Evolutionary conservation across 495 filamentous ascomycete species (phyloP).

Genomic region (Daldinia vernicosa): DNA sequence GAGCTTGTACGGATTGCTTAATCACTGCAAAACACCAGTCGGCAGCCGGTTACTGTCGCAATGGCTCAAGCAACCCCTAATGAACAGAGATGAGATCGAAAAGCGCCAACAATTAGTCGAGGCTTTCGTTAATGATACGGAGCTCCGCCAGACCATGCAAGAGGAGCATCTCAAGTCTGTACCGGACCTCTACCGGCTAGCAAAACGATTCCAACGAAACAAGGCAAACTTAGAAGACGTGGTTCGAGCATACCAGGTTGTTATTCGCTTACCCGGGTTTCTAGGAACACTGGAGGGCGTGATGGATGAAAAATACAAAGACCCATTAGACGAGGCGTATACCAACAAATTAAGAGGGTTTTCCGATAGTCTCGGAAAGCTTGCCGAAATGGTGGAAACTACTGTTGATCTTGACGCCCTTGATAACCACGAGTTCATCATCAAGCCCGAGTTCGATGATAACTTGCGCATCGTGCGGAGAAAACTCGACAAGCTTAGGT

Average conservation of each 20-base stretch:
- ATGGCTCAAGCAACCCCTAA: conserved; percentile 98
- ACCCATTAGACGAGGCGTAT: conserved; percentile 87
- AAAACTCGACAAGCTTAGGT: conserved; percentile 83
- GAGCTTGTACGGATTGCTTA: conserved; percentile 92
- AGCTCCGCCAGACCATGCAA: conserved; percentile 95
- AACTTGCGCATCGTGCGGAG: conserved; percentile 85
- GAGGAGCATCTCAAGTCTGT: conserved; percentile 95
- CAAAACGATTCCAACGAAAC: conserved; percentile 93
- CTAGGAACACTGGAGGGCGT: conserved; percentile 87
- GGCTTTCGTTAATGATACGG: conserved; percentile 92
- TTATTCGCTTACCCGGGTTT: conserved; percentile 90
- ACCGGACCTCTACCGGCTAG: conserved; percentile 90
- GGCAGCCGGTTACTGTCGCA: conserved; percentile 91
- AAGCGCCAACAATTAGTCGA: conserved; percentile 94
- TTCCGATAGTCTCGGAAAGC: conserved; percentile 80
- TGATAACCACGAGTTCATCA: conserved; percentile 97
- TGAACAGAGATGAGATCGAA: conserved; percentile 90
- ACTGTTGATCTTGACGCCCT: conserved; percentile 96
- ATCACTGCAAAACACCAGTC: conserved; percentile 97
- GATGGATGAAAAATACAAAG: conserved; percentile 94
- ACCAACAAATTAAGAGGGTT: conserved; percentile 80
- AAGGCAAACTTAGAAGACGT: conserved; percentile 94
- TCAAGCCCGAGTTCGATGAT: conserved; percentile 98
- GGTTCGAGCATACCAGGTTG: conserved; percentile 91
- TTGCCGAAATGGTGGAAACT: conserved; percentile 98